Base-by-base conservation (phyloP, 164 flowering plant genomes). In the Taxillus chinensis region DNA sequence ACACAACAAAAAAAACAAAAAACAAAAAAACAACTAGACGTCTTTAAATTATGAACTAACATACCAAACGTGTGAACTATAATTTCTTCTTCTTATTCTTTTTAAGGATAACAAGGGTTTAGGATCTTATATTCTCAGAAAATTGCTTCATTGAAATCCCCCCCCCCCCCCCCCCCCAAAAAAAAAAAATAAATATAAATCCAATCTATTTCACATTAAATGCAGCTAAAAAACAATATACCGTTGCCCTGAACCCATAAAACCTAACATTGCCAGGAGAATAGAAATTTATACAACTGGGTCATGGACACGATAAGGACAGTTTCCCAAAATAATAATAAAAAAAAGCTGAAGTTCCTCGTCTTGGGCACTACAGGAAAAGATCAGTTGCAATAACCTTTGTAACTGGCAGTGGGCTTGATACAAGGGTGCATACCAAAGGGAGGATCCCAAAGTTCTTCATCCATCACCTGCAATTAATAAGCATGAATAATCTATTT, bases 371-470 rank as follows among this genome's bases (percentile, higher is more conserved):
- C 45, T 5, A 43, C 9, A 48, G 12, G 27, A 9, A 3, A 38
- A 39, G 45, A 64, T 58, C 10, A 8, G 59, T 56, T 50, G 48
- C 15, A 11, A 0, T 65, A 61, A 87, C 98, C 93, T 82, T 73
- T 70, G 64, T 86, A 86, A 74, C 61, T 76, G 50, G 75, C 17
- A 4, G 90, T 85, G 41, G 90, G 96, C 72, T 83, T 78, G 68
- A 83, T 69, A 64, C 97, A 93, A 10, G 85, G 83, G 37, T 70
- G 80, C 57, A 88, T 79, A 50, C 84, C 84, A 56, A 61, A 75
- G 62, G 88, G 80, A 77, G 86, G 68, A 74, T 61, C 77, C 98
- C 89, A 86, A 10, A 86, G 81, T 69, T 64, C 42, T 39, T 69
- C 78, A 54, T 76, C 83, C 7, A 57, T 38, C 48, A 70, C 48